phyloP scores from a whole-genome alignment of 306 rosid genomes.

The Pyrus bretschneideri region DNA sequence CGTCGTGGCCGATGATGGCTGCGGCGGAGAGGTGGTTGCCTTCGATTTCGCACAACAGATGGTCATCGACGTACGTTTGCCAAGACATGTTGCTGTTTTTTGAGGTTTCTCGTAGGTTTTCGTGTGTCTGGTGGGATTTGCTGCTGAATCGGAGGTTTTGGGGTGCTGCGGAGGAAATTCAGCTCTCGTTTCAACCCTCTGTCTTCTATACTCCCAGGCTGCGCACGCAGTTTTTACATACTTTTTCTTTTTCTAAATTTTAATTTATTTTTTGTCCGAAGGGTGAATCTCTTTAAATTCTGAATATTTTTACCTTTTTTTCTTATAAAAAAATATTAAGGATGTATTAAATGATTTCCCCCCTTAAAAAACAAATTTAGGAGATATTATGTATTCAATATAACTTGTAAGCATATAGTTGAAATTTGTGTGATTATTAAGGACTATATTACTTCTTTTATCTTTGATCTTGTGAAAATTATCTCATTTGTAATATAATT shows the following conservation, averaged over 20 bases:
- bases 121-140: not conserved
- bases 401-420: not conserved
- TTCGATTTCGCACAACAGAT: conserved; percentile 73
- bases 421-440: too few species aligned
- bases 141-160: not conserved
- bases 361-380: not conserved
- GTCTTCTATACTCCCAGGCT: not conserved
- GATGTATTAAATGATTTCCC: not conserved
- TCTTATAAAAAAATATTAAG: not conserved
- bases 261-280: not conserved
- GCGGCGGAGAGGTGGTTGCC: conserved; percentile 59
- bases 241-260: too few species aligned
- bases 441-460: not conserved
- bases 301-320: not conserved
- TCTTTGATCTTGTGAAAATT: not conserved
- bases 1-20: conserved; percentile 76
- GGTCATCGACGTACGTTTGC: conserved; percentile 87
- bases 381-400: not conserved
- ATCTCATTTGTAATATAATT: not conserved
- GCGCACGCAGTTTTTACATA: not conserved
- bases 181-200: not conserved
- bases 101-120: not conserved
- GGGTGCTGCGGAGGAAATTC: not conserved
- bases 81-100: conserved; percentile 59
- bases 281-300: not conserved